Evolutionary conservation across 2,329 filamentous ascomycete species (phyloP).

Genomic region (Nigrospora sphaerica): DNA sequence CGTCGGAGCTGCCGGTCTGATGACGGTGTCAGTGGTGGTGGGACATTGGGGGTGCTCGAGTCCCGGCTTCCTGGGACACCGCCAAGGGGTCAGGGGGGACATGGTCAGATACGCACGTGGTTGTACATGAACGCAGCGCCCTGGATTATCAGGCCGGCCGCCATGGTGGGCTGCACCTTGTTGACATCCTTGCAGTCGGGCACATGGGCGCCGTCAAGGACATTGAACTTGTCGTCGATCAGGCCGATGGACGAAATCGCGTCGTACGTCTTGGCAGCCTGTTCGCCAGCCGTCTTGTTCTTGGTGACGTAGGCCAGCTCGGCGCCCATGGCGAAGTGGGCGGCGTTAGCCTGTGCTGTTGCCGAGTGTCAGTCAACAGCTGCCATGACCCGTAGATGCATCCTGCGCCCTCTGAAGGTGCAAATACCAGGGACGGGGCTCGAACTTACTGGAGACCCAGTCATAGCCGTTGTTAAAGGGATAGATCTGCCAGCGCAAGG

Average conservation of each 20-base stretch:
- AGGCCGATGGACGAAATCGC: slow-evolving; percentile 39
- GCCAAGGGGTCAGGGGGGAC: neutral
- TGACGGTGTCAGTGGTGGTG: neutral
- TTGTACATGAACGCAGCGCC: slow-evolving; percentile 32
- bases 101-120: slow-evolving; percentile 24
- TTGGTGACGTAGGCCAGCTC: slow-evolving; percentile 56
- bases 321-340: slow-evolving; percentile 42
- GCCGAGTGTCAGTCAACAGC: neutral
- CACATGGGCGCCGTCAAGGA: slow-evolving; percentile 41
- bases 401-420: neutral
- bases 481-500: slow-evolving; percentile 60
- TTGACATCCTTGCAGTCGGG: slow-evolving; percentile 35
- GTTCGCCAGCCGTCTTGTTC: slow-evolving; percentile 42
- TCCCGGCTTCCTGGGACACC: neutral
- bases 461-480: slow-evolving; percentile 44
- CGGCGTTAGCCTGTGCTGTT: slow-evolving; percentile 34
- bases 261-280: slow-evolving; percentile 50
- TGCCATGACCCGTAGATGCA: neutral
- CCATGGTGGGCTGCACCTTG: slow-evolving; percentile 43
- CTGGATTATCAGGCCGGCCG: slow-evolving; percentile 39
- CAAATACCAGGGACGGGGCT: too few species aligned
- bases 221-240: slow-evolving; percentile 32
- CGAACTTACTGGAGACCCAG: slow-evolving; percentile 30
- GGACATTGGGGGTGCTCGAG: too few species aligned
- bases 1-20: slow-evolving; percentile 15